Base-by-base conservation (phyloP, 495 filamentous ascomycete genomes). In the Clavariopsis aquatica region DNA sequence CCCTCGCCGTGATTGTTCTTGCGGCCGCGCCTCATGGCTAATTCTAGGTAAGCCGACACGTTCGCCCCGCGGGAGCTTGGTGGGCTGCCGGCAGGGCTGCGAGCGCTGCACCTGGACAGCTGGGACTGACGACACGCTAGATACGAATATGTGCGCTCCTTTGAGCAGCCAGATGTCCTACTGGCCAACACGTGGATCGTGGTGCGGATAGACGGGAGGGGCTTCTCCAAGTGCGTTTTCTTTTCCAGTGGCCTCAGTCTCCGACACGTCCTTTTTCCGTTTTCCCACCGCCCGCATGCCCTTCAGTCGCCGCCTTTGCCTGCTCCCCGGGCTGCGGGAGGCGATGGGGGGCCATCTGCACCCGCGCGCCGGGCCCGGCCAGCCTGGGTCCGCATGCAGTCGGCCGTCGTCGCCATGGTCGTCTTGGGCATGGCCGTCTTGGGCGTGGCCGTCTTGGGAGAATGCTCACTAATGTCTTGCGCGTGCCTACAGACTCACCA, bases 141-240 rank as follows among this genome's bases (percentile, higher is more conserved):
- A 73, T 98, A 88, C 74, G 94, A 96, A 79, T 97, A 98, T 74
- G 94, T 97, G 65, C 89, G 89, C 71, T 74, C 80, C 31, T 97
- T 96, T 71, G 94, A 98, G 81, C 89, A 89, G 73, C 76, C 83
- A 4, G 89, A 95, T 71, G 76, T 76, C 26, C 78, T 98, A 45
- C 85, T 97, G 3, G 91, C 88, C 26, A 93, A 92, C 65, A 97
- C 93, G 10, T 98, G 90, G 90, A 87, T 97, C 45, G 89, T 98
- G 9, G 85, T 98, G 57, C 86, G 94, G 49, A 86, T 98, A 59
- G 94, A 98, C 73, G 94, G 94, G 4, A 17, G 43, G 22, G 55
- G 65, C 19, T 60, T 62, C 49, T 59, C 60, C 51, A 65, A 65
- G 60, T 71, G 54, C 23, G 58, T 20, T 54, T 36, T 58, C 19